Percentiles rank a stretch among this genome's conserved stretches.
These are phyloP conservation scores for Talaromyces adpressus DNA, from an alignment of 495 filamentous ascomycete species.

Conservation along the genomic window DNA sequence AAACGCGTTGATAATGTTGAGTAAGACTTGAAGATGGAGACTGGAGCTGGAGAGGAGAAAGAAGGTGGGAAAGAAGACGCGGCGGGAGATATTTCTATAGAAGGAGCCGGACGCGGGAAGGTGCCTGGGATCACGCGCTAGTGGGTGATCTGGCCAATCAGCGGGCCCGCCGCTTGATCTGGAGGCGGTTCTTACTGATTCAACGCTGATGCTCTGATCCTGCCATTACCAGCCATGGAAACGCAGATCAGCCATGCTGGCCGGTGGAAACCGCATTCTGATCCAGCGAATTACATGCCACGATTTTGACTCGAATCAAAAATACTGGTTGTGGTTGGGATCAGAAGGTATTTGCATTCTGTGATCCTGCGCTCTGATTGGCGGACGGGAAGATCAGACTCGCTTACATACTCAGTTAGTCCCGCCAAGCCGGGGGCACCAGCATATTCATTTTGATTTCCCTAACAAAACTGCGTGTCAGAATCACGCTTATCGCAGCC, in stretches of 20 bases:
- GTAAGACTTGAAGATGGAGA: constrained; percentile 17
- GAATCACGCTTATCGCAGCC: constrained; percentile 32
- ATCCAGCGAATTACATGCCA: constrained; percentile 12
- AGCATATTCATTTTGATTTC: constrained; percentile 18
- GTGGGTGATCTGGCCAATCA: constrained; percentile 34
- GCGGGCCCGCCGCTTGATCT: constrained; percentile 23
- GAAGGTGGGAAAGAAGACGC: constrained; percentile 23
- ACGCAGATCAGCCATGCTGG: constrained; percentile 18
- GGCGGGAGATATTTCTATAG: constrained; percentile 45
- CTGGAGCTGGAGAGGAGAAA: constrained; percentile 36
- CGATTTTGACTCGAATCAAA: constrained; percentile 13
- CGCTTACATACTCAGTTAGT: constrained; percentile 25
- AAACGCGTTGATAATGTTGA: constrained; percentile 22
- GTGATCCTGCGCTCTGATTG: constrained; percentile 40
- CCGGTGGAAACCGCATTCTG: not conserved
- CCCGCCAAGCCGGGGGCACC: constrained; percentile 9
- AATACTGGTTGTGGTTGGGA: constrained; percentile 23
- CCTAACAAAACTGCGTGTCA: constrained; percentile 23
- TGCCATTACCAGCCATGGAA: constrained; percentile 14
- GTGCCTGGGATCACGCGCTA: constrained; percentile 37
- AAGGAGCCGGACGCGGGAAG: constrained; percentile 21
- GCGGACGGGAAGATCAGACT: constrained; percentile 18
- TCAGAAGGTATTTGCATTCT: constrained; percentile 31
- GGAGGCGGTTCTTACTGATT: constrained; percentile 21
- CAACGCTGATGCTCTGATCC: constrained; percentile 25